These are phyloP conservation scores for Ceratocystiopsis sp. DNA, from an alignment of 2,329 filamentous ascomycete genomes.

Conservation along the genomic window DNA sequence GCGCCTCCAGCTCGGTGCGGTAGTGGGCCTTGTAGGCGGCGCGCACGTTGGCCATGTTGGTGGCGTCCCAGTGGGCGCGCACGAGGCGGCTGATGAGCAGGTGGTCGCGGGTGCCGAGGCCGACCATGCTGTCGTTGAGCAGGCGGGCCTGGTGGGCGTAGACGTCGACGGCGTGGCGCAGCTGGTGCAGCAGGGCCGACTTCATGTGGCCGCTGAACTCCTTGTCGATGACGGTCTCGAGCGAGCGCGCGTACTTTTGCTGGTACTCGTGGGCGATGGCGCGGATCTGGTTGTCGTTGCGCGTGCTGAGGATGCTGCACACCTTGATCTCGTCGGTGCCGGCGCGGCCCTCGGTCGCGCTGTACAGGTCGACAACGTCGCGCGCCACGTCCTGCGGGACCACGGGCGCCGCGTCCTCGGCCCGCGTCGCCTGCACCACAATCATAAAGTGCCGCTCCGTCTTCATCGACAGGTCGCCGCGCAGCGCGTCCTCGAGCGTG, in stretches of 20 bases:
- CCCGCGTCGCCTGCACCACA: conserved; percentile 55
- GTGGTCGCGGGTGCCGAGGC: conserved; percentile 71
- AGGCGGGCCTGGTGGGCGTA: conserved; percentile 68
- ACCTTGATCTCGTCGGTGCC: conserved; percentile 62
- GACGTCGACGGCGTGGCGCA: conserved; percentile 61
- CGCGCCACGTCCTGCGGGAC: conserved; percentile 55
- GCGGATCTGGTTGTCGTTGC: conserved; percentile 68
- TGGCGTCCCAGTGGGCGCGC: conserved; percentile 66
- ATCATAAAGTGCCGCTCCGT: conserved; percentile 76
- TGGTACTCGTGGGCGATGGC: conserved; percentile 65
- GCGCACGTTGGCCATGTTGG: conserved; percentile 60
- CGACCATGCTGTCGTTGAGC: conserved; percentile 78
- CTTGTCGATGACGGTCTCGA: conserved; percentile 59
- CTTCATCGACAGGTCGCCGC: conserved; percentile 67
- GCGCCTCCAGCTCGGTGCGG: conserved; percentile 44
- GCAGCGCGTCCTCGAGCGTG: conserved; percentile 54
- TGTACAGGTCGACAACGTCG: conserved; percentile 62
- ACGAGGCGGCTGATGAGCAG: conserved; percentile 65
- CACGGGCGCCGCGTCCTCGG: conserved; percentile 62
- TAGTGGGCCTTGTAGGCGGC: conserved; percentile 59
- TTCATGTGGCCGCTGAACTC: conserved; percentile 91
- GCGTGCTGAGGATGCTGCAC: conserved; percentile 58
- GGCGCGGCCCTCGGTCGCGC: conserved; percentile 54
- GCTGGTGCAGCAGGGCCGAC: conserved; percentile 61
- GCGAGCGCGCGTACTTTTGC: conserved; percentile 46